These are phyloP conservation scores for Boeremia lycopersici DNA, from an alignment of 2,329 filamentous ascomycete species.

Conservation along the genomic window DNA sequence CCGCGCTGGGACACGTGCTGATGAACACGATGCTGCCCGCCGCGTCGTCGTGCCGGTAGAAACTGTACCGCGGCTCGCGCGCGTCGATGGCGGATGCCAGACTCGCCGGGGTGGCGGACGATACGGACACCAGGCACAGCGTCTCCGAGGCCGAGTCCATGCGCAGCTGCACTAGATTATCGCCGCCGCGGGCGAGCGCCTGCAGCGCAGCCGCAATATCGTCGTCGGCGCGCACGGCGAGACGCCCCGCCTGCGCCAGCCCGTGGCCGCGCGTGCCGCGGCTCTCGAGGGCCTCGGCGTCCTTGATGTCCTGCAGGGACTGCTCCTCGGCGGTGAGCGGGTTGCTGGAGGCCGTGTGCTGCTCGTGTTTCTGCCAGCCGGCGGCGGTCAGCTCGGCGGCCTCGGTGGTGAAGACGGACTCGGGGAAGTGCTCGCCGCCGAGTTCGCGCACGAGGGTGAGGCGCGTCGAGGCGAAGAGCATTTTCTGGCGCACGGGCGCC, in stretches of 20 bases:
- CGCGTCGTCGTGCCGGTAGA: conserved; percentile 71
- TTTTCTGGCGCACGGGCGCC: conserved; percentile 82
- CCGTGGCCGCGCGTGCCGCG: conserved; percentile 65
- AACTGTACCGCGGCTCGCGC: conserved; percentile 76
- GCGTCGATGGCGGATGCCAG: conserved; percentile 67
- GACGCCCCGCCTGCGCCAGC: conserved; percentile 38
- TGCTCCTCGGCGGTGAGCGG: conserved; percentile 81
- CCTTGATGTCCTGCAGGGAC: conserved; percentile 72
- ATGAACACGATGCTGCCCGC: conserved; percentile 72
- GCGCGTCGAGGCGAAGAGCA: conserved; percentile 80
- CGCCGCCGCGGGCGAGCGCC: conserved; percentile 60
- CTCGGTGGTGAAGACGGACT: conserved; percentile 75
- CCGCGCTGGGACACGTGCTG: conserved; percentile 76
- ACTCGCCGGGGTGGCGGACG: conserved; percentile 60
- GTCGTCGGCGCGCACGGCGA: conserved; percentile 62
- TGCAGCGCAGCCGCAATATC: conserved; percentile 69
- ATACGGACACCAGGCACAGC: conserved; percentile 67
- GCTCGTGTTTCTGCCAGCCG: conserved; percentile 76
- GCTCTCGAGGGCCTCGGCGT: conserved; percentile 76
- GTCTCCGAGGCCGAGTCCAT: conserved; percentile 74
- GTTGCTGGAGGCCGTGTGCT: conserved; percentile 65
- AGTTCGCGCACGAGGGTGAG: conserved; percentile 77
- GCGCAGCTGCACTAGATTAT: conserved; percentile 69
- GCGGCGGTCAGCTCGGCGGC: conserved; percentile 70
- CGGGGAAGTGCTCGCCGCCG: conserved; percentile 77